Evolutionary conservation across 345 rosid genomes (phyloP), one percentile per base, ranked within the genome.

Genomic region (Eutrema japonicum): DNA sequence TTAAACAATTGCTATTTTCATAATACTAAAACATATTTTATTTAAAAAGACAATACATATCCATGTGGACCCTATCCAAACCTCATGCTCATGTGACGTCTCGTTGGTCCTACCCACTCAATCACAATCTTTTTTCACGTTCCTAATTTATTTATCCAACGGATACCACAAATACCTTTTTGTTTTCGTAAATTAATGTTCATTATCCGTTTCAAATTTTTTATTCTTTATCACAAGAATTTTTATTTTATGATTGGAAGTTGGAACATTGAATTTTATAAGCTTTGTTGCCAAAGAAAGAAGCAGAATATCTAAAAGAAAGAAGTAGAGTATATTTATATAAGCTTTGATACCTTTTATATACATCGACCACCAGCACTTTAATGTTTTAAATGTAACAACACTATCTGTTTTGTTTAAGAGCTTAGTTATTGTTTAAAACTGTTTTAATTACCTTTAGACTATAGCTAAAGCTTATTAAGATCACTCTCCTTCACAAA

Each of bases 401-500:
- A 52, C 11, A 37, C 45, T 30, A 30, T 12, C 4, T 37, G 1
- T n/a, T 48, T 36, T 41, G 62, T 72, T 71, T 66, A 77, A 57
- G 4, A 3, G 3, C 76, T 71, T 66, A 66, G 66, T 51, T 41
- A 16, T 11, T 42, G 3, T 10, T 1, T 29, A 5, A 65, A 41
- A 4, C 7, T 74, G 12, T 6, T 45, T 0, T 18, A 5, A 2
- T 8, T 49, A 54, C 27, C 61, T 54, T 13, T 13, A 54, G 2
- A 55, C 14, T n/a, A 38, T 14, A 14, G 0, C 6, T 27, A 74
- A 16, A 74, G 76, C 76, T 58, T 57, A 74, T 18, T 70, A 29
- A 79, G 76, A 29, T 74, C 79, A 74, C 76, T 64, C 51, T 79
- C 76, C 41, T 75, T 79, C n/a, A 79, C 79, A 45, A 79, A 79